Evolutionary conservation across 2,329 filamentous ascomycete species (phyloP), one percentile per base, ranked within the genome.

Genomic region (Calonectria pteridis): DNA sequence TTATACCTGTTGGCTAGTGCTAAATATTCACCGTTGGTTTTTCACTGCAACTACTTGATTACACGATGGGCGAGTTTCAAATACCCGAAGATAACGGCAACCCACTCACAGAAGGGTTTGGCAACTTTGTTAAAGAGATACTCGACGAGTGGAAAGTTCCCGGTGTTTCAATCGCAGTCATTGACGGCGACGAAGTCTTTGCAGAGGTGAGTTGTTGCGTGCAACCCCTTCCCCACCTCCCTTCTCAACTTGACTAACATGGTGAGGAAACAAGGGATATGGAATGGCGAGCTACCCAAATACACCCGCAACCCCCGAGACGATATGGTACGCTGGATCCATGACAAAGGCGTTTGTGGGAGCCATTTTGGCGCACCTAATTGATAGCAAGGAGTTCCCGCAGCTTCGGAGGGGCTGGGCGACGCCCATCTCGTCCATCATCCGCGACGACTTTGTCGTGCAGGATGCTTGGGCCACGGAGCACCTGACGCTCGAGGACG

Each of bases 261-360:
- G 40, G 18, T 1, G 40, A 43, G 40, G 18, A 37, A 37, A 11
- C 43, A 43, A 83, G 82, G 80, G 78, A 20, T 83, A 81, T 50
- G 82, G 83, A 4, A 76, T 74, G 31, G 79, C 82, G 18, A 81
- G 77, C 0, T 33, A 83, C 20, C 82, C 75, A 73, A 87, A 86
- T 84, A 84, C 37, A 83, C 85, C 74, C 81, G 87, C 74, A 73
- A 86, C 76, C 78, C 84, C 66, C 72, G 82, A 88, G 35, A 91
- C 89, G 0, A 83, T 92, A 3, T 92, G 89, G 82, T 89, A 88
- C 72, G 85, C 84, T 3, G 91, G 86, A 2, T 91, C 89, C 51
- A 91, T 87, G 1, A 90, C 89, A 26, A 92, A 92, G 78, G 87
- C 89, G 3, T 86, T 90, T 59, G 88, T 87, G 0, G 86, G 88